phyloP scores from a whole-genome alignment of 2,329 filamentous ascomycete genomes.

The Penicillium aurantiogriseum region DNA sequence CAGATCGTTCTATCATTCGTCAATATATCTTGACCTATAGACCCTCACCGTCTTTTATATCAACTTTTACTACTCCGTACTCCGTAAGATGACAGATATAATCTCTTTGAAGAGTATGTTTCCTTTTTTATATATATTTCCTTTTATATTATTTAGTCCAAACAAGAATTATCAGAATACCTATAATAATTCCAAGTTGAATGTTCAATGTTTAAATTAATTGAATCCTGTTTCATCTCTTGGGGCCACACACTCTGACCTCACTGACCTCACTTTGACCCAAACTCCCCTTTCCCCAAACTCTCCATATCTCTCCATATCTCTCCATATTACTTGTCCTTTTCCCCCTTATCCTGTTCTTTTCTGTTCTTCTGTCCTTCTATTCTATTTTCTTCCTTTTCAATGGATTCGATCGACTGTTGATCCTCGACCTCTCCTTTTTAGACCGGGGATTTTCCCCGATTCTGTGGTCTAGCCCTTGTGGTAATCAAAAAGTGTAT shows the following conservation, averaged over 20 bases:
- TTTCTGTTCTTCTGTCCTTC: not conserved
- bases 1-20: conserved; percentile 26
- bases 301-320: not conserved
- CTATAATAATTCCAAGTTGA: not conserved
- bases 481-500: conserved; percentile 1
- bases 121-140: not conserved
- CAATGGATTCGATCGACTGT: conserved; percentile 8
- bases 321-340: not conserved
- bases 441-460: not conserved
- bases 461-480: not conserved
- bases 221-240: conserved; percentile 8
- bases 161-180: not conserved
- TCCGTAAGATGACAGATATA: conserved; percentile 1
- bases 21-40: conserved; percentile 6
- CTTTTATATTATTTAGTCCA: not conserved
- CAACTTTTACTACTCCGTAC: too few species aligned
- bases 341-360: not conserved
- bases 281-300: not conserved
- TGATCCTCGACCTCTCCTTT: not conserved
- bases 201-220: not conserved
- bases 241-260: not conserved
- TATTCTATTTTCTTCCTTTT: not conserved
- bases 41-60: conserved; percentile 19
- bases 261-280: conserved; percentile 8
- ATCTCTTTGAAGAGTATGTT: not conserved